Evolutionary conservation across 805 yeast species (phyloP), one percentile per base, ranked within the genome.

Genomic region (Spathaspora sp.): DNA sequence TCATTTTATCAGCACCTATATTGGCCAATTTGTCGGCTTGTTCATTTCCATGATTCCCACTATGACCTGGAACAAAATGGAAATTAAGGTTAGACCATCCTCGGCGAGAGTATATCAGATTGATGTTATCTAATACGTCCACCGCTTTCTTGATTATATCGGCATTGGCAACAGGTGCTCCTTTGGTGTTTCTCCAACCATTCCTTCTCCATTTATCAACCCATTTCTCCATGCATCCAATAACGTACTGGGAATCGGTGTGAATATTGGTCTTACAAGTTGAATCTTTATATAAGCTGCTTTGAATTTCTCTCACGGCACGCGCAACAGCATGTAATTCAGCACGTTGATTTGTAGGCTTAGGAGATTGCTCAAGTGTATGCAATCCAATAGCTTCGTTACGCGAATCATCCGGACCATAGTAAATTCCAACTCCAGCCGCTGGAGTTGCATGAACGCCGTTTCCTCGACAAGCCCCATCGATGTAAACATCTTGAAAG

Each of bases 381-480:
- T 60, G 60, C 23, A 89, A 69, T 0, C 85, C 80, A 5, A 73
- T 80, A 0, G 85, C 72, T 7, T 73, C 69, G 62, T 87, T 87
- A 46, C 86, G 66, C 1, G 74, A 52, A 58, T 84, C 86, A 38
- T 65, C 60, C 0, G 57, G 68, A 0, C 90, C 92, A 63, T 78
- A 89, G 62, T 70, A 89, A 0, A 87, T 87, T 23, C 97, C 97
- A 60, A 79, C 82, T 0, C 97, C 97, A 0, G 86, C 83, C 10
- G 56, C 55, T 2, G 64, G 62, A 2, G 58, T 52, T 10, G 58
- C 56, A 0, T 48, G 45, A 18, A 60, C 69, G 0, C 90, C 91
- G 58, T 86, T 86, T 3, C 80, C 77, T 9, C 83, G 69, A 0
- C 85, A 74, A 0, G 96, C 87, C 0, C 97, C 97, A 66, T 91